Evolutionary conservation across 768 basidiomycete genomes (phyloP).

Genomic region (Boletellus emodensis): DNA sequence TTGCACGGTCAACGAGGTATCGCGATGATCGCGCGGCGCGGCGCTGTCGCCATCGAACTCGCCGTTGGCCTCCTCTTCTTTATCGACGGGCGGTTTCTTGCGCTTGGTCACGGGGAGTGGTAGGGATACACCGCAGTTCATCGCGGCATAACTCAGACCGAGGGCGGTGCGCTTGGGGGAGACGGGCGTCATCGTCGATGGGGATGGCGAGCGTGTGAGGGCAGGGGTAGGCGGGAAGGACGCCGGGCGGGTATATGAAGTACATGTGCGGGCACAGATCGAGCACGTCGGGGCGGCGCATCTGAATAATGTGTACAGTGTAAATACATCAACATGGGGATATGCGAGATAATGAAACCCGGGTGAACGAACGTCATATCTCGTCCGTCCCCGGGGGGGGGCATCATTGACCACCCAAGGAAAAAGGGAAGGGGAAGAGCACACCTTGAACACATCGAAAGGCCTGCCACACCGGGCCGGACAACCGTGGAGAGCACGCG

Average conservation of each 20-base stretch:
- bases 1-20: background rate
- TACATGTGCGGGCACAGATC: slow-evolving; percentile 37
- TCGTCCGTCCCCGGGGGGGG: too few species aligned
- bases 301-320: slow-evolving; percentile 13
- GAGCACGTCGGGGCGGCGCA: slow-evolving; percentile 33
- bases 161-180: slow-evolving; percentile 30
- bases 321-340: too few species aligned
- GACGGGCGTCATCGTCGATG: slow-evolving; percentile 12
- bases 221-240: slow-evolving; percentile 37
- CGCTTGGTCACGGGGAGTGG: slow-evolving; percentile 18
- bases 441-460: slow-evolving; percentile 22
- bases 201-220: slow-evolving; percentile 33
- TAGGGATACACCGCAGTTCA: slow-evolving; percentile 16
- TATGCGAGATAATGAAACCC: too few species aligned
- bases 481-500: slow-evolving; percentile 21
- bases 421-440: background rate
- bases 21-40: background rate
- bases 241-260: slow-evolving; percentile 27
- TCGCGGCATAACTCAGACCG: slow-evolving; percentile 17
- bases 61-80: slow-evolving; percentile 12
- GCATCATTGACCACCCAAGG: too few species aligned
- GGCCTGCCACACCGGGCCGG: slow-evolving; percentile 13
- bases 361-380: too few species aligned
- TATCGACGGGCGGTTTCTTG: slow-evolving; percentile 26
- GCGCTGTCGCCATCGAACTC: background rate